Evolutionary conservation across 2,329 filamentous ascomycete species (phyloP).

Genomic region (Parastagonospora avenae): DNA sequence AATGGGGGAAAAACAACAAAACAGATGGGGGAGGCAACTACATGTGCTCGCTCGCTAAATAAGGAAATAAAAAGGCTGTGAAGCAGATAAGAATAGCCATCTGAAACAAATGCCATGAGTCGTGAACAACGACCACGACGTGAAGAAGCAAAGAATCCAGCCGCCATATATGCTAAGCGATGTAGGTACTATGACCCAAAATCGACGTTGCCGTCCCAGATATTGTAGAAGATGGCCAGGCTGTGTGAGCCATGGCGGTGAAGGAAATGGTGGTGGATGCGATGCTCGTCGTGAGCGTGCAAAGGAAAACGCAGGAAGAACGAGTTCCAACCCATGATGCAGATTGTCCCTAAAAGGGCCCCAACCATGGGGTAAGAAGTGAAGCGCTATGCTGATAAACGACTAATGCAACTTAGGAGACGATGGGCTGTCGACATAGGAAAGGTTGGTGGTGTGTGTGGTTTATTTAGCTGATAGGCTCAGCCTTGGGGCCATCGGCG

Average conservation of each 20-base stretch:
- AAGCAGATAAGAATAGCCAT: conserved; percentile 16
- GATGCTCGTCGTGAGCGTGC: conserved; percentile 26
- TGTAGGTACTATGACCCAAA: conserved; percentile 18
- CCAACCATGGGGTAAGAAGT: conserved; percentile 28
- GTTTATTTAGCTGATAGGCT: conserved; percentile 32
- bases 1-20: conserved; percentile 26
- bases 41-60: conserved; percentile 36
- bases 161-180: conserved; percentile 39
- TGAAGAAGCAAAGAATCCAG: conserved; percentile 26
- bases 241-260: conserved; percentile 21
- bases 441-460: conserved; percentile 14
- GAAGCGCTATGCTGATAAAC: conserved; percentile 41
- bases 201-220: conserved; percentile 42
- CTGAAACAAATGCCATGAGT: conserved; percentile 15
- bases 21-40: conserved; percentile 22
- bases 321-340: conserved; percentile 41
- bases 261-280: conserved; percentile 27
- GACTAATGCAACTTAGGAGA: conserved; percentile 34
- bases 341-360: conserved; percentile 39
- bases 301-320: conserved; percentile 18
- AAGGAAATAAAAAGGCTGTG: conserved; percentile 14
- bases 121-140: conserved; percentile 18
- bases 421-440: conserved; percentile 23
- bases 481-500: conserved; percentile 40
- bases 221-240: conserved; percentile 32